Percentiles rank a stretch among this genome's conserved stretches.
These are phyloP conservation scores for Martiniozyma abietophila DNA, from an alignment of 805 yeast genomes.

Conservation along the genomic window DNA sequence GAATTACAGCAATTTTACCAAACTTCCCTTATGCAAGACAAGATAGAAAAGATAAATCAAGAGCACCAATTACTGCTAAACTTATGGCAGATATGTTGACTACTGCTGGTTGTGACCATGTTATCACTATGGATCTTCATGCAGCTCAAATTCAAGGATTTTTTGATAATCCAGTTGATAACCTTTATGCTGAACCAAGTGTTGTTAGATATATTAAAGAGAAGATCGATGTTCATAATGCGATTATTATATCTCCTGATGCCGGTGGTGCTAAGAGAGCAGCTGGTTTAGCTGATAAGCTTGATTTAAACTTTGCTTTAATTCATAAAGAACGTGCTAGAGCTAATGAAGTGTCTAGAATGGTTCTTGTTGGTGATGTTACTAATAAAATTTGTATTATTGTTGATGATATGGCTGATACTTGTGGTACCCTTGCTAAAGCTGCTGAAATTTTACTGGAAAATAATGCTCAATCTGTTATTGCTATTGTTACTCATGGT, in stretches of 20 bases:
- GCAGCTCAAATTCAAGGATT: conserved; percentile 89
- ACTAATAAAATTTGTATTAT: conserved; percentile 64
- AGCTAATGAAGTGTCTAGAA: conserved; percentile 75
- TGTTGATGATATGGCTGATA: conserved; percentile 86
- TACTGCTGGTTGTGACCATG: conserved; percentile 81
- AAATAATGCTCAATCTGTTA: conserved; percentile 61
- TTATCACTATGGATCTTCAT: conserved; percentile 79
- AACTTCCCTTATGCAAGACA: conserved; percentile 86
- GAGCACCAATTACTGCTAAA: conserved; percentile 83
- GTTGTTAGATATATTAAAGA: conserved; percentile 69
- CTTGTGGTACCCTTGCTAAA: conserved; percentile 78
- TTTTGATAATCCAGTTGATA: conserved; percentile 76
- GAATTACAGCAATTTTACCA: conserved; percentile 76
- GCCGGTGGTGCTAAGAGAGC: conserved; percentile 90
- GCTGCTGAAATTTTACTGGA: conserved; percentile 69
- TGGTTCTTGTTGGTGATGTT: conserved; percentile 84
- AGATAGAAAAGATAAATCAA: conserved; percentile 74
- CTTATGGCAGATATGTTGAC: conserved; percentile 74
- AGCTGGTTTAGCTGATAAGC: conserved; percentile 72
- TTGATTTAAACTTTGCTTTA: conserved; percentile 74
- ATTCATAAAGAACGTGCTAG: conserved; percentile 78
- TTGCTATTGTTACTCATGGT: conserved; percentile 81
- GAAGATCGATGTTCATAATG: conserved; percentile 43
- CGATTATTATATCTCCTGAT: conserved; percentile 79
- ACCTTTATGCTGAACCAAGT: conserved; percentile 75